Conservation (phyloP, 768 basidiomycete species). For the Pisolithus tinctorius region DNA sequence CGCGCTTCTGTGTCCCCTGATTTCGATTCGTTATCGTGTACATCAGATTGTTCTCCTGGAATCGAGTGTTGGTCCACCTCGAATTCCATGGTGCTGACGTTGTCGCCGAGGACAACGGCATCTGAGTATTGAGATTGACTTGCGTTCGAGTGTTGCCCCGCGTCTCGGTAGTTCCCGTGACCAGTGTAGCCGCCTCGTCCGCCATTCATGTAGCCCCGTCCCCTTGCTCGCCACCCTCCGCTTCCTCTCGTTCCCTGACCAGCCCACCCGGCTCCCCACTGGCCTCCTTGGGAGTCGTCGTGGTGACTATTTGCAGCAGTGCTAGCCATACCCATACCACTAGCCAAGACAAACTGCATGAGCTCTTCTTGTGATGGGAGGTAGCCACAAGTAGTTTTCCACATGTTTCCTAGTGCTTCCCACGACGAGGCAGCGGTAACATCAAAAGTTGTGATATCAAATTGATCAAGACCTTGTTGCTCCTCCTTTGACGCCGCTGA, state of each 20-base stretch:
- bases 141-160: slow-evolving; percentile 28
- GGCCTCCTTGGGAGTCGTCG: slow-evolving; percentile 15
- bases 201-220: slow-evolving; percentile 31
- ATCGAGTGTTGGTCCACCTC: not conserved
- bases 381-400: slow-evolving; percentile 62
- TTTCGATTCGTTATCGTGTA: not conserved
- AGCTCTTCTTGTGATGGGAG: slow-evolving; percentile 69
- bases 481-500: slow-evolving; percentile 34
- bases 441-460: slow-evolving; percentile 70
- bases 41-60: slow-evolving; percentile 1
- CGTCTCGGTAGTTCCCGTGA: slow-evolving; percentile 45
- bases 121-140: slow-evolving; percentile 37
- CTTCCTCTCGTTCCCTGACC: slow-evolving; percentile 31
- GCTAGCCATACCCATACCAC: slow-evolving; percentile 17
- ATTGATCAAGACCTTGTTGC: slow-evolving; percentile 52
- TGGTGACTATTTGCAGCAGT: slow-evolving; percentile 8
- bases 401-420: slow-evolving; percentile 76
- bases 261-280: slow-evolving; percentile 17
- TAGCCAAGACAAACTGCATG: slow-evolving; percentile 62
- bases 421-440: slow-evolving; percentile 67
- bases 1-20: slow-evolving; percentile 5
- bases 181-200: slow-evolving; percentile 23
- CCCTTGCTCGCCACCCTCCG: slow-evolving; percentile 32
- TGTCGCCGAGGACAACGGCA: slow-evolving; percentile 50
- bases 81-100: slow-evolving; percentile 25